Conservation (phyloP, 2,329 filamentous ascomycete species). For the Gnomoniopsis sp. region DNA sequence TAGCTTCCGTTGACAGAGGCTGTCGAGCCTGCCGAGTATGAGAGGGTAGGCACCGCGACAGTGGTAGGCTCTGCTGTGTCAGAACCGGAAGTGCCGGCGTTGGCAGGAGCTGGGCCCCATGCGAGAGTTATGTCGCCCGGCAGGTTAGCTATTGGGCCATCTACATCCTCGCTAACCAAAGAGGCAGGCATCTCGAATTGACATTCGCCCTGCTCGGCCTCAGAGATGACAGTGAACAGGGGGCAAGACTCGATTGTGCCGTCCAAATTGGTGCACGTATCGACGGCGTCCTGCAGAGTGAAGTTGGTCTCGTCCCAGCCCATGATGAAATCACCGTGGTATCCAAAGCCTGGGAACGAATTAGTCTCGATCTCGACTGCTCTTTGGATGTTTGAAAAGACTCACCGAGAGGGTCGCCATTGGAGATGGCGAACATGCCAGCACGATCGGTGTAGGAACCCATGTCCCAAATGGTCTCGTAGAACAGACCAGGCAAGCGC, state of each 20-base stretch:
- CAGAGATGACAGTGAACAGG: constrained; percentile 67
- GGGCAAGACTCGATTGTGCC: constrained; percentile 72
- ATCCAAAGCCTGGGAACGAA: constrained; percentile 58
- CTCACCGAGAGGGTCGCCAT: constrained; percentile 72
- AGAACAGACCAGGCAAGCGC: constrained; percentile 74
- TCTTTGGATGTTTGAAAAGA: background rate
- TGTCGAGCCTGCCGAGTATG: constrained; percentile 34
- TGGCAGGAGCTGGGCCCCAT: constrained; percentile 27
- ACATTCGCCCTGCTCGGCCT: constrained; percentile 55
- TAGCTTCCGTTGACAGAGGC: constrained; percentile 29
- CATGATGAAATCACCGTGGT: constrained; percentile 77
- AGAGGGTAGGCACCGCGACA: constrained; percentile 27
- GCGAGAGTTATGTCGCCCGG: constrained; percentile 60
- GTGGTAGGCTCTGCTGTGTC: constrained; percentile 18
- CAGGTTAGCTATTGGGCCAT: constrained; percentile 53
- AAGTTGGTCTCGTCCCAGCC: constrained; percentile 62
- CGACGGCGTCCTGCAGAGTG: constrained; percentile 68
- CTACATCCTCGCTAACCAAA: constrained; percentile 58
- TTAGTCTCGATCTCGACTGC: constrained; percentile 5
- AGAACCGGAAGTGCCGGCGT: constrained; percentile 2
- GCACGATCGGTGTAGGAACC: constrained; percentile 56
- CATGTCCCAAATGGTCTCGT: constrained; percentile 81
- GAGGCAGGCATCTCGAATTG: constrained; percentile 54
- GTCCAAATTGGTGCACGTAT: constrained; percentile 68
- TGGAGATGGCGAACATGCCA: constrained; percentile 72